These are phyloP conservation scores for Aspergillus aculeatinus DNA, from an alignment of 2,329 filamentous ascomycete species.

Conservation along the genomic window DNA sequence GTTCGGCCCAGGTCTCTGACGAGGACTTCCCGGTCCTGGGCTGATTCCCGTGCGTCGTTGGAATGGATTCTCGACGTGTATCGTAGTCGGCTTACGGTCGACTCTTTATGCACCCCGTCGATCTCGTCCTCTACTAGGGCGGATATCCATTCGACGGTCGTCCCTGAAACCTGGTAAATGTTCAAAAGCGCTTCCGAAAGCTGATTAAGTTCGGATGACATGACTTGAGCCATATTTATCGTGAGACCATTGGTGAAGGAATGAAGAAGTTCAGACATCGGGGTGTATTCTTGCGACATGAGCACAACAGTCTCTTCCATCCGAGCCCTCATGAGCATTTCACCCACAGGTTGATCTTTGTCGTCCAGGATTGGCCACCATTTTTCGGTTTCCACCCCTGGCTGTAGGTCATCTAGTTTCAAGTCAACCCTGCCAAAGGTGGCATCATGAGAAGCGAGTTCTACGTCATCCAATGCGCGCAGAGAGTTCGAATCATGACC, in stretches of 20 bases:
- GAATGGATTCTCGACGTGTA: conserved; percentile 65
- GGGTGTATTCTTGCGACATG: conserved; percentile 79
- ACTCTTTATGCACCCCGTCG: conserved; percentile 83
- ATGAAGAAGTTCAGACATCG: conserved; percentile 78
- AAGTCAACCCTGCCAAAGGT: conserved; percentile 68
- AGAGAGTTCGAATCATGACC: conserved; percentile 42
- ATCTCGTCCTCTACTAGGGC: conserved; percentile 95
- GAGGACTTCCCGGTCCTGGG: conserved; percentile 58
- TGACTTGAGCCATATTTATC: conserved; percentile 74
- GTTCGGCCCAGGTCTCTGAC: conserved; percentile 65
- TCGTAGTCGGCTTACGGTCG: conserved; percentile 62
- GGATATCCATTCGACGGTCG: conserved; percentile 85
- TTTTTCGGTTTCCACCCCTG: conserved; percentile 75
- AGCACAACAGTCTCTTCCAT: conserved; percentile 89
- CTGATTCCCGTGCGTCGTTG: conserved; percentile 57
- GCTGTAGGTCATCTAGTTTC: conserved; percentile 73
- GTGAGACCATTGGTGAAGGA: conserved; percentile 82
- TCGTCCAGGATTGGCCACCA: conserved; percentile 84
- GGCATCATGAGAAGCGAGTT: conserved; percentile 49
- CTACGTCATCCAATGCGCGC: conserved; percentile 45
- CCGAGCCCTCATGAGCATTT: conserved; percentile 77
- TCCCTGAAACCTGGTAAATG: conserved; percentile 90
- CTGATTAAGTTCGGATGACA: conserved; percentile 75
- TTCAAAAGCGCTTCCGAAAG: conserved; percentile 85
- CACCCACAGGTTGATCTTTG: conserved; percentile 72